These are phyloP conservation scores for Tylopilus sp. DNA, from an alignment of 768 basidiomycete species.

Conservation along the genomic window DNA sequence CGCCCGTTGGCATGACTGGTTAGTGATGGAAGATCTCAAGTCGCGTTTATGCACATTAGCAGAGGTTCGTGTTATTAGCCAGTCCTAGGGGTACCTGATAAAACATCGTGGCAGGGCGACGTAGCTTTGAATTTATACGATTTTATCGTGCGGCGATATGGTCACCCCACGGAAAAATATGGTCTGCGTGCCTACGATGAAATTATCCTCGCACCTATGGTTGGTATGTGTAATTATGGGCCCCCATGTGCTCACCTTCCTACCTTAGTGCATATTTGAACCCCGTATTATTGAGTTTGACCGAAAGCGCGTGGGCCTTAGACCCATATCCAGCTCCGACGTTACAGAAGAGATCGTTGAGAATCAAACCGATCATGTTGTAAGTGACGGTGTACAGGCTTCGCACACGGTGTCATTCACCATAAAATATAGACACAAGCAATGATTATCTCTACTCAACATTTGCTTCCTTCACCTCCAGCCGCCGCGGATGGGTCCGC, in stretches of 20 bases:
- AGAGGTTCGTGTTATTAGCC: slow-evolving; percentile 57
- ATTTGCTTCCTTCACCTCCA: slow-evolving; percentile 53
- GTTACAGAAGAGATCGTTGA: slow-evolving; percentile 76
- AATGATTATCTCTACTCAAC: slow-evolving; percentile 88
- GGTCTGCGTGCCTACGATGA: slow-evolving; percentile 92
- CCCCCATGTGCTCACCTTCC: not conserved
- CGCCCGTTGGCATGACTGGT: slow-evolving; percentile 78
- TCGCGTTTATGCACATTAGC: slow-evolving; percentile 77
- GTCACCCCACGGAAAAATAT: slow-evolving; percentile 79
- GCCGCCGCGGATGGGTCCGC: slow-evolving; percentile 25
- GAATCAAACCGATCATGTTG: slow-evolving; percentile 50
- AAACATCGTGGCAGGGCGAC: slow-evolving; percentile 55
- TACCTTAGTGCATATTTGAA: slow-evolving; percentile 79
- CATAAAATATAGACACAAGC: slow-evolving; percentile 65
- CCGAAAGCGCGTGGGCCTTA: slow-evolving; percentile 55
- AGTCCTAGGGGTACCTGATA: not conserved
- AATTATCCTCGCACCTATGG: slow-evolving; percentile 92
- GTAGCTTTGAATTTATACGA: slow-evolving; percentile 90
- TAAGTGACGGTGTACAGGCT: slow-evolving; percentile 26
- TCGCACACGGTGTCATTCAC: slow-evolving; percentile 3
- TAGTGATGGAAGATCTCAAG: slow-evolving; percentile 89
- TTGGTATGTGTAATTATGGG: slow-evolving; percentile 33
- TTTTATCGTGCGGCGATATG: slow-evolving; percentile 79
- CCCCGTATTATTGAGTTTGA: slow-evolving; percentile 92
- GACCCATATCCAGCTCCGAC: slow-evolving; percentile 48